Percentiles rank a stretch among this genome's conserved stretches.
phyloP scores from a whole-genome alignment of 306 rosid species.

The Pterocarpus macrocarpus region DNA sequence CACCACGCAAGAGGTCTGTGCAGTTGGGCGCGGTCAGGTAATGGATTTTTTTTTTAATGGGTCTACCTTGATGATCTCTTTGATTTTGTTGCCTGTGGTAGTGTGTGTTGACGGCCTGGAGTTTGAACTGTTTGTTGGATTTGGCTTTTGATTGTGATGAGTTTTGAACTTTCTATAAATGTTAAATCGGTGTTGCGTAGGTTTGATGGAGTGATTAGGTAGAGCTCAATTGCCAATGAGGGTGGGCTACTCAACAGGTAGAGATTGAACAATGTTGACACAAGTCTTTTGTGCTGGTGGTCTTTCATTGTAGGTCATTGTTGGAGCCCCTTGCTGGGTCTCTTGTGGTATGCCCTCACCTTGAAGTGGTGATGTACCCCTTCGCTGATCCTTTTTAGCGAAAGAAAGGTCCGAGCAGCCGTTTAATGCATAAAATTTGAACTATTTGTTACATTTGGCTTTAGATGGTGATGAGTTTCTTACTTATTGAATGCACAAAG shows the following conservation, averaged over 20 bases:
- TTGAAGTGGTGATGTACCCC: no score
- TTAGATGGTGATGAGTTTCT: slow-evolving; percentile 15
- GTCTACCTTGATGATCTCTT: neutral
- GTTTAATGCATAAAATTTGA: neutral
- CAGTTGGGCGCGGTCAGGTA: slow-evolving; percentile 98
- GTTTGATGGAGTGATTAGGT: slow-evolving; percentile 11
- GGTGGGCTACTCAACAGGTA: neutral
- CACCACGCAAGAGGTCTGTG: slow-evolving; percentile 96
- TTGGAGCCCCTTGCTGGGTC: no score
- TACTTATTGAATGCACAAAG: neutral
- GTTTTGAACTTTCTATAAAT: neutral
- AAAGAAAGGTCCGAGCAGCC: neutral
- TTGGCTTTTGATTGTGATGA: slow-evolving; percentile 12
- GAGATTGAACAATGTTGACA: neutral
- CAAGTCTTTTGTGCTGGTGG: neutral
- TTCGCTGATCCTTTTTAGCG: neutral
- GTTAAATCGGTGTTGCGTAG: neutral
- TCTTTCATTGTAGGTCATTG: neutral
- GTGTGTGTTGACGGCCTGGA: neutral
- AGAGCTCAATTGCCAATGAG: slow-evolving; percentile 1
- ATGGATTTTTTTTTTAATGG: neutral
- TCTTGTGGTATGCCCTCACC: no score
- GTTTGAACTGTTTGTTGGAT: slow-evolving; percentile 15
- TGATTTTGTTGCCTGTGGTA: neutral
- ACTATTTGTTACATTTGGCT: neutral